Percentiles rank a stretch among this genome's conserved stretches.
Conservation (phyloP, 1,139 yeast species). For the Suhomyces maxii region DNA sequence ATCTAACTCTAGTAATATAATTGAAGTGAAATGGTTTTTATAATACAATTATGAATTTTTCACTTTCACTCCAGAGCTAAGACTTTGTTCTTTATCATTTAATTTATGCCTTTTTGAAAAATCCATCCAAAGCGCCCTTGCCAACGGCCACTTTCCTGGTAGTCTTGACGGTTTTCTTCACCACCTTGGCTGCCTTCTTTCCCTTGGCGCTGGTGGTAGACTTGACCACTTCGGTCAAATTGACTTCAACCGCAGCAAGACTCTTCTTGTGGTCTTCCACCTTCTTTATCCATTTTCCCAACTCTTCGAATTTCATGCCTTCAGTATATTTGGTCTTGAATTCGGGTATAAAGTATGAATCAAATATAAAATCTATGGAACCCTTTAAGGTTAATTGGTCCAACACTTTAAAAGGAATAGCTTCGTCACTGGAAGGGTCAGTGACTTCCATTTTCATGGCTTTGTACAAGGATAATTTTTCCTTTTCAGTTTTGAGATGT, state of each 20-base stretch:
- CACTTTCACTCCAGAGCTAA: neutral
- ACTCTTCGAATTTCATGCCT: constrained; percentile 21
- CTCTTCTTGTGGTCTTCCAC: constrained; percentile 28
- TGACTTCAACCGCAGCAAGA: constrained; percentile 36
- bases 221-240: constrained; percentile 28
- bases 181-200: constrained; percentile 17
- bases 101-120: constrained; percentile 45
- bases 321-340: constrained; percentile 19
- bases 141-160: constrained; percentile 49
- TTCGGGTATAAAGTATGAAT: constrained; percentile 23
- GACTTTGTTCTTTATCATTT: neutral
- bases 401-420: constrained; percentile 31
- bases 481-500: constrained; percentile 21
- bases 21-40: no score
- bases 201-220: constrained; percentile 18
- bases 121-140: constrained; percentile 64
- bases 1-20: no score
- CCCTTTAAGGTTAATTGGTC: constrained; percentile 22
- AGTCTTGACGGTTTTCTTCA: constrained; percentile 22
- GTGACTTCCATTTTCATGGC: constrained; percentile 20
- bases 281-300: constrained; percentile 31
- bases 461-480: constrained; percentile 12
- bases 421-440: constrained; percentile 19
- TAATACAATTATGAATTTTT: no score
- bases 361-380: constrained; percentile 34